Evolutionary conservation across 305 asterid genomes (phyloP), one percentile per base, ranked within the genome.

Genomic region (Solanum hybrid): DNA sequence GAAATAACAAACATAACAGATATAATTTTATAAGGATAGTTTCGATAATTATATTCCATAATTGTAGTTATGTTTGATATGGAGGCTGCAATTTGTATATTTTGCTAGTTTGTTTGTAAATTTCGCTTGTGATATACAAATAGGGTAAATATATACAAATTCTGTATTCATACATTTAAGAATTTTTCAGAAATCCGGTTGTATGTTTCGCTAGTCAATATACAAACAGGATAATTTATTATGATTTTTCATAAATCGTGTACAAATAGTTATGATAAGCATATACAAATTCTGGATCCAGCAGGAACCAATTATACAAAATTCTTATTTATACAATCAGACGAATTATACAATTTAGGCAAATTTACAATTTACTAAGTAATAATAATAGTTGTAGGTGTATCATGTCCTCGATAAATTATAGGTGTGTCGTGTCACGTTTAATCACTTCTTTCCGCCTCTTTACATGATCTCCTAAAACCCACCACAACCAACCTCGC

Each of bases 351-450:
- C 69, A 57, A 18, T 1, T 57, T 18, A 57, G n/a, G 9, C 69
- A 2, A 57, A 51, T 51, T 51, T 6, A 51, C 1, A 18, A 57
- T 57, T 57, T 57, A 57, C 69, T 42, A 42, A 42, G 8, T 51
- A 51, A 51, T 51, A 51, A 51, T 16, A 51, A 51, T 51, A 51
- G 2, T 16, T 51, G 9, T 51, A 51, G 9, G 67, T 51, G n/a
- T 51, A 8, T 6, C n/a, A 51, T 18, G 9, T 18, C n/a, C 67
- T 51, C 4, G 0, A 51, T 51, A 16, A 51, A 51, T 51, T 16
- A 0, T 51, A 51, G 1, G 4, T 51, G 4, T 51, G n/a, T 51
- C 0, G n/a, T 51, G 9, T 51, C 4, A 16, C 0, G 9, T 51
- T 0, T 51, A 16, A 51, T 51, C n/a, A 51, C n/a, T 18, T 51